These are phyloP conservation scores for Trichoderma atrobrunneum DNA, from an alignment of 2,329 filamentous ascomycete species.

Conservation along the genomic window DNA sequence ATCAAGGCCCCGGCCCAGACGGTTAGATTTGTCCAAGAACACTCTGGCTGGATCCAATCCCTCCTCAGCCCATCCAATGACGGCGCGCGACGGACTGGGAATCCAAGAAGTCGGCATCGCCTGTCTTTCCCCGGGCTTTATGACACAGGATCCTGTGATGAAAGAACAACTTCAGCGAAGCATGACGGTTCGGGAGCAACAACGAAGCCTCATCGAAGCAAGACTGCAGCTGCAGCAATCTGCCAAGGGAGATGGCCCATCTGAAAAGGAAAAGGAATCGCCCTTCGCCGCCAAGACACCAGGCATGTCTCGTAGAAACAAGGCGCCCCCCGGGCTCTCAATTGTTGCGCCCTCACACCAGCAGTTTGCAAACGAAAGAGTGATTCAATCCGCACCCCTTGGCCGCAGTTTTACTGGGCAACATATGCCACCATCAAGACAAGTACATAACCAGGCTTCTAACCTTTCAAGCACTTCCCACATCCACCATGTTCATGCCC, in stretches of 20 bases:
- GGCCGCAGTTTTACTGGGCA: constrained; percentile 94
- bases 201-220: constrained; percentile 91
- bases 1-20: constrained; percentile 61
- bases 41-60: constrained; percentile 50
- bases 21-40: constrained; percentile 72
- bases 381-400: constrained; percentile 93
- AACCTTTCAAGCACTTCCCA: constrained; percentile 81
- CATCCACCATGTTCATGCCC: constrained; percentile 84
- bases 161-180: constrained; percentile 93
- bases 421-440: constrained; percentile 71
- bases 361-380: constrained; percentile 87
- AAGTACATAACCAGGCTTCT: constrained; percentile 77
- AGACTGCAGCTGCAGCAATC: constrained; percentile 74
- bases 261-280: constrained; percentile 53
- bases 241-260: constrained; percentile 68
- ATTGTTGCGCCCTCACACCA: constrained; percentile 94
- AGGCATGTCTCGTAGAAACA: constrained; percentile 69
- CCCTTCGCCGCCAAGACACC: constrained; percentile 67
- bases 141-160: constrained; percentile 95
- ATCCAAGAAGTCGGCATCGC: constrained; percentile 93
- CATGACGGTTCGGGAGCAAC: constrained; percentile 88
- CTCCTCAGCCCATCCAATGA: constrained; percentile 69
- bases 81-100: constrained; percentile 71
- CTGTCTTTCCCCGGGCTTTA: constrained; percentile 91
- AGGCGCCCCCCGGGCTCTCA: constrained; percentile 82